These are phyloP conservation scores for Rhodotorula paludigena DNA, from an alignment of 768 basidiomycete species.

Conservation along the genomic window DNA sequence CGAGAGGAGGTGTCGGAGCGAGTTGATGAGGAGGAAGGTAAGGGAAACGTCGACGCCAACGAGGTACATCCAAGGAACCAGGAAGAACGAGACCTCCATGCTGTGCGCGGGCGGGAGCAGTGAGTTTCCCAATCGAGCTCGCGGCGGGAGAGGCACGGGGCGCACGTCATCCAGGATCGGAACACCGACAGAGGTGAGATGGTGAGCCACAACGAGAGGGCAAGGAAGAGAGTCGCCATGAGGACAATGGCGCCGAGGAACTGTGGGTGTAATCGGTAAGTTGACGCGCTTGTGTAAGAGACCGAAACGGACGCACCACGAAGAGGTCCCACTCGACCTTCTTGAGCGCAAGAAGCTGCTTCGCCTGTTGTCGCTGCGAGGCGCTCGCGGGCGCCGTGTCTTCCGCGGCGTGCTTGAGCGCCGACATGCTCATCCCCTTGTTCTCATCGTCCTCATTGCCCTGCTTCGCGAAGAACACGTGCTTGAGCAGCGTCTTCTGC, in stretches of 20 bases:
- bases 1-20: background rate
- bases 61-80: constrained; percentile 20
- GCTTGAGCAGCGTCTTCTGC: background rate
- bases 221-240: background rate
- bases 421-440: background rate
- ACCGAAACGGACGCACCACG: background rate
- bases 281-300: no score
- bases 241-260: constrained; percentile 5
- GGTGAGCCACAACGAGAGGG: constrained; percentile 6
- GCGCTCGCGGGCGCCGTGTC: background rate
- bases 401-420: constrained; percentile 10
- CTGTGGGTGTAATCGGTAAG: no score
- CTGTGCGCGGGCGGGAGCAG: background rate
- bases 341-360: constrained; percentile 12
- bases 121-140: fast-evolving
- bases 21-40: constrained; percentile 13
- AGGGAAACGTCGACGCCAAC: constrained; percentile 5
- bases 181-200: background rate
- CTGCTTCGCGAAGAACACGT: constrained; percentile 3
- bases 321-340: constrained; percentile 13
- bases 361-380: constrained; percentile 6
- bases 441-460: background rate
- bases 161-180: background rate
- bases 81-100: constrained; percentile 9
- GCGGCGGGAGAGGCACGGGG: background rate